A percentile compares a stretch with the other conserved stretches of the same genome.
These are phyloP conservation scores for Kalanchoe fedtschenkoi DNA, from an alignment of 164 flowering plant species.

Conservation along the genomic window DNA sequence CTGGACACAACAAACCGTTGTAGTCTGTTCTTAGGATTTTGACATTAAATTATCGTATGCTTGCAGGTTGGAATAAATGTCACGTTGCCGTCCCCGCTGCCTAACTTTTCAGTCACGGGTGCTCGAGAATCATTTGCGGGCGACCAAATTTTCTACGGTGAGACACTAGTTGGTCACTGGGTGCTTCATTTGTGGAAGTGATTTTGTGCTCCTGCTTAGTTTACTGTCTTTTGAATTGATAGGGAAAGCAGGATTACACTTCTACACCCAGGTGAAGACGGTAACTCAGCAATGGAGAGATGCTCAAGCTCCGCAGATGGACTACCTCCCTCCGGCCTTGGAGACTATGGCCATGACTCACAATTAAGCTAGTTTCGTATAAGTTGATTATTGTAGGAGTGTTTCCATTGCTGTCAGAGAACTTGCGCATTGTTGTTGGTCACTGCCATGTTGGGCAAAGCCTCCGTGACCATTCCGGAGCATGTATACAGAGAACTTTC, in stretches of 20 bases:
- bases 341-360: background rate
- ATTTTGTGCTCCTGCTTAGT: background rate
- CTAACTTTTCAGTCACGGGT: constrained; percentile 70
- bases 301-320: constrained; percentile 5
- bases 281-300: constrained; percentile 69
- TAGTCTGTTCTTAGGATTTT: background rate
- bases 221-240: constrained; percentile 6
- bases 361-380: background rate
- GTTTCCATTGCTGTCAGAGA: background rate
- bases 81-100: constrained; percentile 54
- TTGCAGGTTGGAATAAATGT: constrained; percentile 62
- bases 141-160: constrained; percentile 58
- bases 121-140: constrained; percentile 60
- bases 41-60: background rate
- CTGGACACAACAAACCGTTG: no score
- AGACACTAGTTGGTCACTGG: background rate
- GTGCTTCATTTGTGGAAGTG: background rate
- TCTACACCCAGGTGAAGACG: constrained; percentile 57
- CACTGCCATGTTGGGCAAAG: no score
- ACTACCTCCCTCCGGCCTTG: background rate
- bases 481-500: no score
- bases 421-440: background rate
- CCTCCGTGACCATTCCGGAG: no score
- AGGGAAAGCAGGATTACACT: constrained; percentile 62
- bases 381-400: background rate